These are phyloP conservation scores for Omphalotus guepiniiformis DNA, from an alignment of 768 basidiomycete species.

Conservation along the genomic window DNA sequence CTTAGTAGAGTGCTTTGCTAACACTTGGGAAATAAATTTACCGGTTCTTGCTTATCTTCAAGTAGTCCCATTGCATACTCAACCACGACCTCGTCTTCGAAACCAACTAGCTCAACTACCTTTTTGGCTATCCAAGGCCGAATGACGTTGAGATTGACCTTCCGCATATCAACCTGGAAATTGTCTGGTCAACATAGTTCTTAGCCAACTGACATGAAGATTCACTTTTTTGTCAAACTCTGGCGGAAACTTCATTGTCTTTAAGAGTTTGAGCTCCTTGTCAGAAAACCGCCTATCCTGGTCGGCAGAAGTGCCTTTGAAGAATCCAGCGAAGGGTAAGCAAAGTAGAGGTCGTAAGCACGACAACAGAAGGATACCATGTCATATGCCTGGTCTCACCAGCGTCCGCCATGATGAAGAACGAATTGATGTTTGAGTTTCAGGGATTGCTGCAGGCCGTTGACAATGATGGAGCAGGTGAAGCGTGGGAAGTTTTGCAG, in stretches of 20 bases:
- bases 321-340: constrained; percentile 54
- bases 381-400: constrained; percentile 31
- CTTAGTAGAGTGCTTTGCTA: background rate
- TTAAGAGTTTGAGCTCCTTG: constrained; percentile 89
- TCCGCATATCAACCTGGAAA: constrained; percentile 84
- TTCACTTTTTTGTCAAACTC: constrained; percentile 83
- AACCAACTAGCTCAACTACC: constrained; percentile 83
- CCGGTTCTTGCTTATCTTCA: constrained; percentile 82
- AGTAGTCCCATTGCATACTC: constrained; percentile 95
- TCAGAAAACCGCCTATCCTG: constrained; percentile 92
- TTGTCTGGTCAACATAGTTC: background rate
- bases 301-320: constrained; percentile 88
- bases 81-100: constrained; percentile 96
- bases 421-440: too few relatives aligned
- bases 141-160: constrained; percentile 91
- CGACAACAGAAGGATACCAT: constrained; percentile 20
- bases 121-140: constrained; percentile 95
- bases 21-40: constrained; percentile 30
- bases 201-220: background rate
- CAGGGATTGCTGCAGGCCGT: too few relatives aligned
- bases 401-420: constrained; percentile 52
- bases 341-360: constrained; percentile 17
- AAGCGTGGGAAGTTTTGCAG: background rate
- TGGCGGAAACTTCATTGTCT: constrained; percentile 84
- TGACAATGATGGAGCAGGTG: background rate